These are phyloP conservation scores for Thalia dealbata DNA, from an alignment of 176 grass and related monocot genomes.

Conservation along the genomic window DNA sequence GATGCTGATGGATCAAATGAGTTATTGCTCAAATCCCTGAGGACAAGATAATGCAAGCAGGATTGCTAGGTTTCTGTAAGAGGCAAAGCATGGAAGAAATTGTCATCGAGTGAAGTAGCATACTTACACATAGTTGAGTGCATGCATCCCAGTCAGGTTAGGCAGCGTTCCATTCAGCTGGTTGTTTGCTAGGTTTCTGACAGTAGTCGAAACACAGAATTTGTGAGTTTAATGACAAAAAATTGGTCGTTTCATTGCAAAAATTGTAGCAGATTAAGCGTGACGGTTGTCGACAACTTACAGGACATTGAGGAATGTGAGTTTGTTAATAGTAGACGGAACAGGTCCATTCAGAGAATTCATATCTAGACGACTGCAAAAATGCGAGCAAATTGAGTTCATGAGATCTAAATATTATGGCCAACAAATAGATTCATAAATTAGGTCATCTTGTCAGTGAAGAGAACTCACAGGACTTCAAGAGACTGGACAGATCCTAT, in stretches of 20 bases:
- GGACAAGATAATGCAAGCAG: not conserved
- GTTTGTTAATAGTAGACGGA: slow-evolving; percentile 13
- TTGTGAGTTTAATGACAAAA: too few relatives aligned
- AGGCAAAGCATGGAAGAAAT: not conserved
- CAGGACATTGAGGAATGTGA: slow-evolving; percentile 5
- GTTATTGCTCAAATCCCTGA: slow-evolving; percentile 61
- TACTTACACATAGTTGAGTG: slow-evolving; percentile 53
- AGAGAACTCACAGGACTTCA: slow-evolving; percentile 63
- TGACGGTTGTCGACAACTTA: not conserved
- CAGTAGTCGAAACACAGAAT: not conserved
- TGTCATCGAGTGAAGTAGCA: not conserved
- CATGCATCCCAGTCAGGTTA: slow-evolving; percentile 29
- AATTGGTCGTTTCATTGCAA: not conserved
- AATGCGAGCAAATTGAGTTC: not conserved
- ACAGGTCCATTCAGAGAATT: slow-evolving; percentile 7
- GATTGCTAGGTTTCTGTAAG: not conserved
- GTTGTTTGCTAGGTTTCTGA: slow-evolving; percentile 58
- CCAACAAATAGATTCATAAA: not conserved
- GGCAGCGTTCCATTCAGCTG: slow-evolving; percentile 28
- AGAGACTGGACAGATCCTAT: slow-evolving; percentile 57
- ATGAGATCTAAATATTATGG: not conserved
- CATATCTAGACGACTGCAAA: slow-evolving; percentile 2
- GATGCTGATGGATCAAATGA: slow-evolving; percentile 29
- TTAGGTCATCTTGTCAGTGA: not conserved
- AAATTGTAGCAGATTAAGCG: too few relatives aligned